Evolutionary conservation across 106 monocot genomes (phyloP).

Genomic region (Platanthera guangdongensis): DNA sequence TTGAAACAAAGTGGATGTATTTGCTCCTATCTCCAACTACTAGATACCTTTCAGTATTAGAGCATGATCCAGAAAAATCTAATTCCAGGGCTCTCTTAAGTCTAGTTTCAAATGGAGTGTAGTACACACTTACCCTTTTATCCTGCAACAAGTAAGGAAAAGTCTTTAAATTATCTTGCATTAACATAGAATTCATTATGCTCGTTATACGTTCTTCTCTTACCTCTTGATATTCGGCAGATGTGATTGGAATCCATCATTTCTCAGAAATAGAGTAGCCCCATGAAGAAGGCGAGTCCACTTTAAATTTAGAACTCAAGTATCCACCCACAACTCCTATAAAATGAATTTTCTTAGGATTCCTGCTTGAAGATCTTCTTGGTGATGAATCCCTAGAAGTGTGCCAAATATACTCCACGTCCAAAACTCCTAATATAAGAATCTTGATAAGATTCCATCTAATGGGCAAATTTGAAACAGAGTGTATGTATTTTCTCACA

Average conservation of each 20-base stretch:
- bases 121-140: slow-evolving; percentile 29
- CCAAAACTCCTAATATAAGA: slow-evolving; percentile 74
- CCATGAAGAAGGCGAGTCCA: slow-evolving; percentile 1
- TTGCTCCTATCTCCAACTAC: slow-evolving; percentile 38
- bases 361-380: slow-evolving; percentile 39
- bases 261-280: background rate
- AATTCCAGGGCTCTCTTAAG: slow-evolving; percentile 46
- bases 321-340: slow-evolving; percentile 64
- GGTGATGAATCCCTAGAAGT: slow-evolving; percentile 41
- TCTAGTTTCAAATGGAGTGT: slow-evolving; percentile 55
- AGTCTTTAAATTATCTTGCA: background rate
- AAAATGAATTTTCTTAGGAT: slow-evolving; percentile 62
- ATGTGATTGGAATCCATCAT: slow-evolving; percentile 60
- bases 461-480: too few relatives aligned
- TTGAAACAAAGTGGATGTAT: slow-evolving; percentile 33
- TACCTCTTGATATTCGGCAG: slow-evolving; percentile 72
- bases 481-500: too few relatives aligned
- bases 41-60: slow-evolving; percentile 1
- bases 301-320: slow-evolving; percentile 29
- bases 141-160: slow-evolving; percentile 34
- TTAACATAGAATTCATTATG: background rate
- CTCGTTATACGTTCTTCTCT: background rate
- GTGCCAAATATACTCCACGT: slow-evolving; percentile 63
- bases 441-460: background rate
- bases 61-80: background rate